Evolutionary conservation across 805 yeast species (phyloP).

Genomic region (Yamadazyma paraphyllophila): DNA sequence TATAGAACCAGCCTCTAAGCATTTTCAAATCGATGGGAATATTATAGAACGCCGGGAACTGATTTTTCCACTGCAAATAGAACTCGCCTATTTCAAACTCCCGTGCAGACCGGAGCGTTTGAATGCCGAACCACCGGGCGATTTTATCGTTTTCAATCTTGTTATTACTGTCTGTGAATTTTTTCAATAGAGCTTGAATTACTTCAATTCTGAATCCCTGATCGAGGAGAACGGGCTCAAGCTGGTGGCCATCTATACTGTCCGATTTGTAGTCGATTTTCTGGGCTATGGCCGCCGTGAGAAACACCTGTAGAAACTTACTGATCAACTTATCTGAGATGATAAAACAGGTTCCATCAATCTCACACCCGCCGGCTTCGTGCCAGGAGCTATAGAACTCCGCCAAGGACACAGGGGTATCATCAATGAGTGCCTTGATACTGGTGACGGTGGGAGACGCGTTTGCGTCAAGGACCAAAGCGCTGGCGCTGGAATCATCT

Average conservation of each 20-base stretch:
- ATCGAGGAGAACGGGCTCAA: background rate
- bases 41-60: conserved; percentile 61
- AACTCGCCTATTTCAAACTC: conserved; percentile 48
- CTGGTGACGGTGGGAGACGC: background rate
- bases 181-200: conserved; percentile 40
- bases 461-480: background rate
- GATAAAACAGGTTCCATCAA: conserved; percentile 43
- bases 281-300: conserved; percentile 26
- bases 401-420: conserved; percentile 52
- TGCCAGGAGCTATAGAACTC: conserved; percentile 59
- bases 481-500: background rate
- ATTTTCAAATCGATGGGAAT: conserved; percentile 55
- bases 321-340: conserved; percentile 24
- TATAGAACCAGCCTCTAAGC: conserved; percentile 54
- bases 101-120: conserved; percentile 33
- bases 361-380: conserved; percentile 51
- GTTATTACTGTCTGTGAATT: conserved; percentile 31
- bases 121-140: conserved; percentile 63
- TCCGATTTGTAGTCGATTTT: conserved; percentile 19
- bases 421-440: conserved; percentile 17
- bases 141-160: conserved; percentile 43
- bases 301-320: conserved; percentile 24
- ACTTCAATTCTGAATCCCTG: conserved; percentile 27
- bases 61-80: conserved; percentile 58
- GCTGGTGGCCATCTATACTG: background rate